Evolutionary conservation across 2,329 filamentous ascomycete species (phyloP).

Genomic region (Colletotrichum lindemuthianum): DNA sequence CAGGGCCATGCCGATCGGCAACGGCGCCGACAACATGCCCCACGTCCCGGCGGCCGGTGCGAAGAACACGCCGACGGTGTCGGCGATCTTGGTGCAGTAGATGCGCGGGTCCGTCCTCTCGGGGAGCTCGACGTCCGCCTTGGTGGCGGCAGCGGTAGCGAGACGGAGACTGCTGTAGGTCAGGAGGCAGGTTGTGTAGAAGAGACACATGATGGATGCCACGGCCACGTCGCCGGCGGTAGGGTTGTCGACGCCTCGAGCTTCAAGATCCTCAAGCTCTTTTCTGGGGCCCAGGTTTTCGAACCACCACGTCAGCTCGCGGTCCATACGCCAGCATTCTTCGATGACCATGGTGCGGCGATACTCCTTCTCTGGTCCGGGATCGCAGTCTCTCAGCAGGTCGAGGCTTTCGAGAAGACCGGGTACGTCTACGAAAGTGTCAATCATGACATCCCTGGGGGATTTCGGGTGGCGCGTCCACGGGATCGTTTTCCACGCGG

Average conservation of each 20-base stretch:
- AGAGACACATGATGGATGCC: conserved; percentile 26
- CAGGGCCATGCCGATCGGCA: conserved; percentile 35
- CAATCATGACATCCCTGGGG: conserved; percentile 43
- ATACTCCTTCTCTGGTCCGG: neutral
- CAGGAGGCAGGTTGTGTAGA: conserved; percentile 32
- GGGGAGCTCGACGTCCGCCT: neutral
- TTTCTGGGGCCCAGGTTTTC: conserved; percentile 14
- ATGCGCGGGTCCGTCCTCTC: conserved; percentile 23
- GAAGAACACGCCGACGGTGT: conserved; percentile 34
- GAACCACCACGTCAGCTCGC: conserved; percentile 27
- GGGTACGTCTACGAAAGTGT: conserved; percentile 44
- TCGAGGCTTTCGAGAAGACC: conserved; percentile 43
- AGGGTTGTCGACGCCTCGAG: conserved; percentile 14
- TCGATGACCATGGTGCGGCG: conserved; percentile 5
- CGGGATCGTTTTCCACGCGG: conserved; percentile 46
- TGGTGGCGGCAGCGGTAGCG: conserved; percentile 4
- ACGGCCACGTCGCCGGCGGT: conserved; percentile 31
- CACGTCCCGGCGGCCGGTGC: conserved; percentile 31
- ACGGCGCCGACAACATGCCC: conserved; percentile 28
- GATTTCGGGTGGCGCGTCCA: conserved; percentile 44
- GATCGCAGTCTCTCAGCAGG: conserved; percentile 35
- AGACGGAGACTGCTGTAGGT: conserved; percentile 33
- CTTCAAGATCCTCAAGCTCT: conserved; percentile 15
- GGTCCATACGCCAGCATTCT: conserved; percentile 35
- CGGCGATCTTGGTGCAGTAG: conserved; percentile 36